Percentiles rank a stretch among this genome's conserved stretches.
phyloP scores from a whole-genome alignment of 805 yeast species.

The Cyberlindnera xylosilytica region DNA sequence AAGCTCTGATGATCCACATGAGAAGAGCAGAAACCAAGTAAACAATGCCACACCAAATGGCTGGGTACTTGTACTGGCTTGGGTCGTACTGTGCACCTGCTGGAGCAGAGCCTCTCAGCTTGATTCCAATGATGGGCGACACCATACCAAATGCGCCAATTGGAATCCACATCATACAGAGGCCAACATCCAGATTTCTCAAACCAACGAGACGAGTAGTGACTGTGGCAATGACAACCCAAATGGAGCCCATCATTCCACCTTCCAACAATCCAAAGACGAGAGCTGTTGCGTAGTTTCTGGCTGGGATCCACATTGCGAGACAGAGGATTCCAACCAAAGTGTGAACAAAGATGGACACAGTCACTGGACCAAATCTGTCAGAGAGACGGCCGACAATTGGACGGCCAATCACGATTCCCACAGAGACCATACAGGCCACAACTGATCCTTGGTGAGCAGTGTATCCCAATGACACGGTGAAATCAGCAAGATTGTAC shows the following conservation, averaged over 20 bases:
- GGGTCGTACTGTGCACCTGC: slow-evolving; percentile 35
- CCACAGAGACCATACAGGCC: slow-evolving; percentile 58
- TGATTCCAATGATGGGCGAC: slow-evolving; percentile 60
- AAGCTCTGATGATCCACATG: slow-evolving; percentile 49
- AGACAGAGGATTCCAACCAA: slow-evolving; percentile 39
- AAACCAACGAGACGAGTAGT: slow-evolving; percentile 53
- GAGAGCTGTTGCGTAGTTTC: slow-evolving; percentile 53
- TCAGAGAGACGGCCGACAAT: slow-evolving; percentile 50
- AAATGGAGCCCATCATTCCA: slow-evolving; percentile 56
- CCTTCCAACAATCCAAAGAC: slow-evolving; percentile 53
- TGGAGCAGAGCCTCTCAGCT: slow-evolving; percentile 36
- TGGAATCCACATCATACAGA: slow-evolving; percentile 52
- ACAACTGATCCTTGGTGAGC: slow-evolving; percentile 54
- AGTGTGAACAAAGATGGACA: slow-evolving; percentile 36
- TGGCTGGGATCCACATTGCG: slow-evolving; percentile 57
- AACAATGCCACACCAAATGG: slow-evolving; percentile 57
- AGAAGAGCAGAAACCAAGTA: slow-evolving; percentile 44
- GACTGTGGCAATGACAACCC: slow-evolving; percentile 52
- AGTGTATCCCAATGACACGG: slow-evolving; percentile 56
- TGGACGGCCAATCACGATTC: slow-evolving; percentile 56
- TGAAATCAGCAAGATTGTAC: slow-evolving; percentile 58
- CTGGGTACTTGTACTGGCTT: slow-evolving; percentile 47
- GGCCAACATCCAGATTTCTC: slow-evolving; percentile 44
- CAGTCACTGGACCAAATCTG: slow-evolving; percentile 47
- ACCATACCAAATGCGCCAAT: slow-evolving; percentile 49